phyloP scores from a whole-genome alignment of 768 basidiomycete genomes.

The Kwoniella shandongensis region DNA sequence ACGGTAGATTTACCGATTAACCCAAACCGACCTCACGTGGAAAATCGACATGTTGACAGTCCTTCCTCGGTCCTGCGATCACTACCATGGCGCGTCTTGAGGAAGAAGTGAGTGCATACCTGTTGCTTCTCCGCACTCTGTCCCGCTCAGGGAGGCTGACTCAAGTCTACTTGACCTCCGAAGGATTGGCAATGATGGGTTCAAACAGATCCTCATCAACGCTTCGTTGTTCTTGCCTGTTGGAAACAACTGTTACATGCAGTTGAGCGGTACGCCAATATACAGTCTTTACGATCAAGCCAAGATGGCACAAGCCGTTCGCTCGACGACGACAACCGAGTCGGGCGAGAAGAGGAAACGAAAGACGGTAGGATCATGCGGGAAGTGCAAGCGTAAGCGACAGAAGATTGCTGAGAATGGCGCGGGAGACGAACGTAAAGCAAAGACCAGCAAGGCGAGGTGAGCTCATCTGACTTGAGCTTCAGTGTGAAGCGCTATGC shows the following conservation, averaged over 20 bases:
- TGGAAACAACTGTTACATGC: conserved; percentile 80
- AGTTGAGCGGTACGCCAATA: conserved; percentile 74
- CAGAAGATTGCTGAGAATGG: not conserved
- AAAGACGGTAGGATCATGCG: not conserved
- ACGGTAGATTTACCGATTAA: conserved; percentile 32
- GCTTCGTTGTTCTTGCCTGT: conserved; percentile 73
- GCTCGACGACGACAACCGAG: not conserved
- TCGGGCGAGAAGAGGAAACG: not conserved
- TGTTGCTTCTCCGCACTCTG: too few relatives aligned
- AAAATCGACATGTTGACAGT: conserved; percentile 42
- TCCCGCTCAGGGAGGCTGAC: too few relatives aligned
- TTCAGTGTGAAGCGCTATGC: conserved; percentile 6
- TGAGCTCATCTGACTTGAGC: not conserved
- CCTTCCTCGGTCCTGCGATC: conserved; percentile 32
- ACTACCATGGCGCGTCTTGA: conserved; percentile 34
- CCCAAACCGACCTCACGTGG: conserved; percentile 36
- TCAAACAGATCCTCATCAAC: conserved; percentile 74
- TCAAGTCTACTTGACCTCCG: too few relatives aligned
- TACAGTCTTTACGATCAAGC: conserved; percentile 55
- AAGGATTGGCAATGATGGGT: conserved; percentile 74
- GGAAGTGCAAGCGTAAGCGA: conserved; percentile 4
- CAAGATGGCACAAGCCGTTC: not conserved
- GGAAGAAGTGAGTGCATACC: conserved; percentile 27
- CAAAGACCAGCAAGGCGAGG: not conserved
- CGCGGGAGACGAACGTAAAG: not conserved